Evolutionary conservation across 2,329 filamentous ascomycete species (phyloP), one percentile per base, ranked within the genome.

Genomic region (Monosporascus sp.): DNA sequence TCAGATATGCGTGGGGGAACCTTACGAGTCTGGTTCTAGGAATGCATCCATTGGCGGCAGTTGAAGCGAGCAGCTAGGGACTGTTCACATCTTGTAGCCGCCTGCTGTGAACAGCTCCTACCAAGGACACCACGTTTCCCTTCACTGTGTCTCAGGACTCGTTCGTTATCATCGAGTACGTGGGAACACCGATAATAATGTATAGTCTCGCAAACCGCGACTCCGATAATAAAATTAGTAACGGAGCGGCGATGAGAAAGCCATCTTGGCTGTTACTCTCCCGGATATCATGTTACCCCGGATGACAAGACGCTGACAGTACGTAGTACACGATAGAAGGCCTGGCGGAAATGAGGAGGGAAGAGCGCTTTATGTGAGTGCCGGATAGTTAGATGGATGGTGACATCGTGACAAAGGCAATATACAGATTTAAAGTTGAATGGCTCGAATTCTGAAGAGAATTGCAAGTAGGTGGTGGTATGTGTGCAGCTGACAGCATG

Each of bases 401-500:
- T 46, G 9, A 46, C 43, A 46, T 46, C 17, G 43, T 2, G 51
- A 56, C 38, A 48, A 44, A 57, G 43, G 54, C 48, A 53, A 53
- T 53, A 48, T 52, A 56, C 57, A 59, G 56, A 59, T 59, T 52
- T 56, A 49, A 49, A 51, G 51, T 62, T 55, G 52, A 61, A 51
- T 60, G 60, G 60, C 54, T 59, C 55, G 55, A 54, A 53, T 52
- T 52, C 46, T 16, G 51, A 56, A 60, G 52, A 52, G 59, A 58
- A 60, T 58, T 41, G 31, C 59, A 63, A 54, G 54, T 53, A 55
- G 59, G 53, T 56, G 58, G 56, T 55, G 56, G 53, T 56, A 36
- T 58, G 57, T 54, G 24, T 54, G 57, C 53, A 58, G 61, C 59
- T 61, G 60, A 61, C 57, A 56, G 56, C 55, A 61, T 52, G 58